A percentile compares a stretch with the other conserved stretches of the same genome.
Evolutionary conservation across 169 alveolate species (phyloP).

Genomic region (Plasmodium chabaudi): DNA sequence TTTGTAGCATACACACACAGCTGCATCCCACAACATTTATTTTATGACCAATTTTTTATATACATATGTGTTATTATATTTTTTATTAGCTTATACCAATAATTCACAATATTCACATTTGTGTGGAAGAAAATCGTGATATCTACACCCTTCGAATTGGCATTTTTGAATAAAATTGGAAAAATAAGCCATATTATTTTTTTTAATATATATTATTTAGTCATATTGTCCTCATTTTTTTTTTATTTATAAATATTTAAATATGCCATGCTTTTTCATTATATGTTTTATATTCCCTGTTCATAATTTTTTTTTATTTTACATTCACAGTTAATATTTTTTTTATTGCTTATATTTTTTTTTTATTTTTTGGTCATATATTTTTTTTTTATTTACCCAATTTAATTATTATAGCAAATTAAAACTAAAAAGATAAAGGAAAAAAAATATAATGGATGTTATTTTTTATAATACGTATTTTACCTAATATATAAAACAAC

Average conservation of each 20-base stretch:
- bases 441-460: too few relatives aligned
- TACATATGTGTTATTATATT: not conserved
- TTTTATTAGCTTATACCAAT: conserved; percentile 20
- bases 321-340: not conserved
- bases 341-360: not conserved
- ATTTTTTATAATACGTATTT: too few relatives aligned
- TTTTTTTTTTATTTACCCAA: not conserved
- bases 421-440: too few relatives aligned
- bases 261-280: not conserved
- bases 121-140: conserved; percentile 72
- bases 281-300: not conserved
- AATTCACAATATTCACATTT: conserved; percentile 70
- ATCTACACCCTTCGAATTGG: conserved; percentile 60
- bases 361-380: not conserved
- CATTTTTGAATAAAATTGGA: conserved; percentile 56
- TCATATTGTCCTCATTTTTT: conserved; percentile 3
- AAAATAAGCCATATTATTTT: conserved; percentile 58
- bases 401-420: not conserved
- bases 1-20: not conserved
- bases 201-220: not conserved
- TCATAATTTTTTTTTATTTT: not conserved
- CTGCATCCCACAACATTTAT: not conserved
- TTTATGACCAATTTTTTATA: not conserved
- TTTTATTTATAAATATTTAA: not conserved
- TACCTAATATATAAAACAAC: too few relatives aligned